Evolutionary conservation across 495 filamentous ascomycete species (phyloP).

Genomic region (Aspergillus sparsus): DNA sequence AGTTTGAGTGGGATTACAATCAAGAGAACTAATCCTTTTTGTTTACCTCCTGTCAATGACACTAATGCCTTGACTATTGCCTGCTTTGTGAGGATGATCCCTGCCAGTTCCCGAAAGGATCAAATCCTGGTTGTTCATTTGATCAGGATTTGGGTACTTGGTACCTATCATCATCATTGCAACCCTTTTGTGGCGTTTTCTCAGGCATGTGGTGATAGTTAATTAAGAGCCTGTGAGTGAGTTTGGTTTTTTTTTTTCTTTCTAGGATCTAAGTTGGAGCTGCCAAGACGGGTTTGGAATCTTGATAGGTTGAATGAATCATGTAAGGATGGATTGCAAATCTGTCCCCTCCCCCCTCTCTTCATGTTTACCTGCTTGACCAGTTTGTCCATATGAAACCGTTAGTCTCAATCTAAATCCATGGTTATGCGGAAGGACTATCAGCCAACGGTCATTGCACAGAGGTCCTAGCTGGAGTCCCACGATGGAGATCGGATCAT

Average conservation of each 20-base stretch:
- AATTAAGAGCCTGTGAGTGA: too few relatives aligned
- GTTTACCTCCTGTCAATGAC: neutral
- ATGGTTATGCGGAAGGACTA: neutral
- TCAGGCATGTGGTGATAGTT: too few relatives aligned
- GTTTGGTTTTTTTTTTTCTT: too few relatives aligned
- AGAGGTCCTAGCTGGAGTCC: neutral
- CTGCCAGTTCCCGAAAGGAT: constrained; percentile 13
- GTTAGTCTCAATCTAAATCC: neutral
- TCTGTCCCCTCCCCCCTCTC: neutral
- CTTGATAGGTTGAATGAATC: constrained; percentile 1
- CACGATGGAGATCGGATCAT: constrained; percentile 11
- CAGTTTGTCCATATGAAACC: neutral
- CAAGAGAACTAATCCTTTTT: neutral
- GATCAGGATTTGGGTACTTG: neutral
- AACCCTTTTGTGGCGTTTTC: too few relatives aligned
- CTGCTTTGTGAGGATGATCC: constrained; percentile 11
- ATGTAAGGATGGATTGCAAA: neutral
- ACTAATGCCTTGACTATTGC: constrained; percentile 1
- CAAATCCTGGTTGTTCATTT: constrained; percentile 8
- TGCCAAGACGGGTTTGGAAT: neutral
- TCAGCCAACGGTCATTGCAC: constrained; percentile 1
- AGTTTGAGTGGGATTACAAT: too few relatives aligned
- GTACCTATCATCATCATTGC: too few relatives aligned
- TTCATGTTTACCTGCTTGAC: neutral
- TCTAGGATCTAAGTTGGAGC: neutral